Evolutionary conservation across 306 rosid genomes (phyloP), one percentile per base, ranked within the genome.

Genomic region (Acacia crassicarpa): DNA sequence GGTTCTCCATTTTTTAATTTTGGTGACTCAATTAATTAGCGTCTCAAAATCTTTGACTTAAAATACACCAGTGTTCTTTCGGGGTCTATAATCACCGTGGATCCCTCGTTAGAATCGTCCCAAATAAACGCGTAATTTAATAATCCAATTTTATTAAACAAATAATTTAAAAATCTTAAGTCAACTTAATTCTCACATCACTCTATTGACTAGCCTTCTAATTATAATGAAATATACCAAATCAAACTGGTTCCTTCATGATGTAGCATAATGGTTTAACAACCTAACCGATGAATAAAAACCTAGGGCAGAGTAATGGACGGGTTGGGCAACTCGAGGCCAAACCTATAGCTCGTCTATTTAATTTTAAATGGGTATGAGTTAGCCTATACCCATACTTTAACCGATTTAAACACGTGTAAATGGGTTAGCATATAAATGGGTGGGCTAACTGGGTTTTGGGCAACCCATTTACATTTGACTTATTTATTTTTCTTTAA

Each of bases 261-360:
- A 12, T 45, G 32, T 38, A 73, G 78, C 83, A 14, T 13, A 63
- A 48, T 63, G 66, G 9, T 75, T n/a, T 30, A 80, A 44, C 10
- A 59, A 72, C 78, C n/a, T 22, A 44, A 19, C 27, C 8, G 45
- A 45, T 32, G 77, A 44, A 74, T 51, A 63, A 65, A 40, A 49
- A 65, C 75, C 67, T n/a, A n/a, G n/a, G n/a, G n/a, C n/a, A n/a
- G n/a, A n/a, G n/a, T n/a, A n/a, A n/a, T n/a, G n/a, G n/a, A n/a
- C n/a, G n/a, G n/a, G n/a, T n/a, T n/a, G n/a, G n/a, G n/a, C n/a
- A n/a, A n/a, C n/a, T n/a, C n/a, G n/a, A n/a, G n/a, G n/a, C n/a
- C n/a, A n/a, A n/a, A n/a, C n/a, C n/a, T n/a, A n/a, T n/a, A n/a
- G n/a, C n/a, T n/a, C n/a, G n/a, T n/a, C n/a, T n/a, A n/a, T n/a